A percentile compares a stretch with the other conserved stretches of the same genome.
Conservation (phyloP, 345 rosid species). For the Gossypium raimondii region DNA sequence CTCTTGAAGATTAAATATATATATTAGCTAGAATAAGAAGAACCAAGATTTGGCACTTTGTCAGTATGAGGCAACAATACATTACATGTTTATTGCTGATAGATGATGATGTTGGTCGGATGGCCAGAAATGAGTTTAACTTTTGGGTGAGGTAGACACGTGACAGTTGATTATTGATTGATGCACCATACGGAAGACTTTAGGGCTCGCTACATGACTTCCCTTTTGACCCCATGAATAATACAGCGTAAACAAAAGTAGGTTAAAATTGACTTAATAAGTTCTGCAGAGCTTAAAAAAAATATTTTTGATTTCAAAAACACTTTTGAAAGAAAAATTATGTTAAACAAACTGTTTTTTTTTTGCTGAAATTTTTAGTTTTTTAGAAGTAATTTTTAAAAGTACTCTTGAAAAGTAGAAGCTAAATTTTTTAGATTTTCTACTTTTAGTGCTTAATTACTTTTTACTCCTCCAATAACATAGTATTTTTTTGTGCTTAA, state of each 20-base stretch:
- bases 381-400: no score
- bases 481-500: no score
- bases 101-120: neutral
- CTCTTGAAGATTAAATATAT: neutral
- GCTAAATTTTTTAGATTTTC: no score
- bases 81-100: neutral
- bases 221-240: neutral
- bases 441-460: no score
- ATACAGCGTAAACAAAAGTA: neutral
- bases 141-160: neutral
- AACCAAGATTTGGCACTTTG: neutral
- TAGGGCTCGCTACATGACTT: neutral
- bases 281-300: no score
- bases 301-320: no score
- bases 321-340: no score
- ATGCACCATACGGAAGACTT: neutral
- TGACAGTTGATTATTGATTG: neutral
- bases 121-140: neutral
- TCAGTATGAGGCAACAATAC: neutral
- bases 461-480: no score
- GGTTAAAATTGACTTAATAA: no score
- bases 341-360: no score
- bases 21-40: neutral
- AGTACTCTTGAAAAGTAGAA: no score
- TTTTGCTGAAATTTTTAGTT: no score